phyloP scores from a whole-genome alignment of 176 grass and related monocot genomes.

The Avena insularis region DNA sequence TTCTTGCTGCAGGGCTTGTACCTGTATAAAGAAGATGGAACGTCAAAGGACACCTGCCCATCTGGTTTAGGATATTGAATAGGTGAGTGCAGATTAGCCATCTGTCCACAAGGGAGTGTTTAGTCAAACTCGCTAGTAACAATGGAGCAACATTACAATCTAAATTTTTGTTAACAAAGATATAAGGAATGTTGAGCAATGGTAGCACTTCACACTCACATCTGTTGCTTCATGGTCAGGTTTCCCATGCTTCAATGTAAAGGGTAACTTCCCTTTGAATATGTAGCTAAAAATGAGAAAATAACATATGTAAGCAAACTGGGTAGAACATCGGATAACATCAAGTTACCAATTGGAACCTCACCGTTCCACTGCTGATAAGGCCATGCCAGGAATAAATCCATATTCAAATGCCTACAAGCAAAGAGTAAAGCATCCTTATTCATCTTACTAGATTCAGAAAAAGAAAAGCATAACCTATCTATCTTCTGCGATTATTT shows the following conservation, averaged over 20 bases:
- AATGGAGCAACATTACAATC: background rate
- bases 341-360: conserved; percentile 23
- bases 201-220: conserved; percentile 55
- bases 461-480: background rate
- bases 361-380: conserved; percentile 96
- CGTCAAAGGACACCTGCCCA: conserved; percentile 87
- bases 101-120: conserved; percentile 49
- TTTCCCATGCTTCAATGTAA: conserved; percentile 91
- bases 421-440: conserved; percentile 24
- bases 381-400: conserved; percentile 82
- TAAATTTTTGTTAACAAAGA: conserved; percentile 9
- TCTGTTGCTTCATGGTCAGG: conserved; percentile 93
- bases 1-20: conserved; percentile 36
- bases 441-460: conserved; percentile 24
- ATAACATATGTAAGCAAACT: conserved; percentile 35
- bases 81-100: conserved; percentile 58
- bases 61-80: conserved; percentile 86
- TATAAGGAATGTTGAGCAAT: conserved; percentile 19
- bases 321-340: conserved; percentile 28
- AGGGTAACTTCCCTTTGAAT: conserved; percentile 79
- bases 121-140: conserved; percentile 25
- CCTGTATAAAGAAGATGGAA: conserved; percentile 94
- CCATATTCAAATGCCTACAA: conserved; percentile 92
- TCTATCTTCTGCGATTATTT: background rate
- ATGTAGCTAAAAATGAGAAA: conserved; percentile 68